Evolutionary conservation across 192 early-diverging fungal species (phyloP).

Genomic region (Thoreauomyces humboldtii): DNA sequence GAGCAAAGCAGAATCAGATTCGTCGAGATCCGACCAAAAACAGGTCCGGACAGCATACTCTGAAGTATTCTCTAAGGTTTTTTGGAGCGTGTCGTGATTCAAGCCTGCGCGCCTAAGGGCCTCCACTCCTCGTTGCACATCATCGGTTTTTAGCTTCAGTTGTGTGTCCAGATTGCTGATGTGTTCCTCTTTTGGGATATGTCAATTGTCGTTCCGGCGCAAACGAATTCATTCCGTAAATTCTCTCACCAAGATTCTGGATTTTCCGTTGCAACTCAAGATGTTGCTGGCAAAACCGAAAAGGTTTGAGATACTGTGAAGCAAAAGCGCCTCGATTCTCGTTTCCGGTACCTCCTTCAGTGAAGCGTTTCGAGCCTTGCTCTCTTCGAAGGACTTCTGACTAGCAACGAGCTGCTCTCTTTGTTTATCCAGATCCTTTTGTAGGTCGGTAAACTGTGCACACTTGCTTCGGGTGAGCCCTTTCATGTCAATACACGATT

Average conservation of each 20-base stretch:
- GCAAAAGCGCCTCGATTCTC: too few relatives aligned
- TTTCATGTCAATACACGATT: too few relatives aligned
- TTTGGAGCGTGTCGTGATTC: background rate
- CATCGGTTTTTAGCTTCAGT: background rate
- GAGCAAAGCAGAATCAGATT: too few relatives aligned
- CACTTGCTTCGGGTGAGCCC: too few relatives aligned
- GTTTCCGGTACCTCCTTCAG: too few relatives aligned
- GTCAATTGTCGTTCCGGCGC: too few relatives aligned
- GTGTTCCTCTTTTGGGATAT: slow-evolving; percentile 1
- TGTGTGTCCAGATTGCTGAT: background rate
- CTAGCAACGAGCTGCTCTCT: too few relatives aligned
- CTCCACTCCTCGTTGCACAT: background rate
- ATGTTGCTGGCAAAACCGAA: slow-evolving; percentile 3
- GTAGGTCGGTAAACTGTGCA: background rate
- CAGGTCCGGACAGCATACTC: background rate
- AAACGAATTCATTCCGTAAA: background rate
- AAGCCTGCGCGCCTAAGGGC: background rate
- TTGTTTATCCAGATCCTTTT: background rate
- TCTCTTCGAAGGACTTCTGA: too few relatives aligned
- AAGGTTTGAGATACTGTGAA: too few relatives aligned
- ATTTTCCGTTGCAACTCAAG: background rate
- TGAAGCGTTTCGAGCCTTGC: too few relatives aligned
- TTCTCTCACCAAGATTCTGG: background rate
- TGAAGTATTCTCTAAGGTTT: background rate
- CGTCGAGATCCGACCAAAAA: background rate